Evolutionary conservation across 306 rosid species (phyloP).

Genomic region (Leucaena leucocephala): DNA sequence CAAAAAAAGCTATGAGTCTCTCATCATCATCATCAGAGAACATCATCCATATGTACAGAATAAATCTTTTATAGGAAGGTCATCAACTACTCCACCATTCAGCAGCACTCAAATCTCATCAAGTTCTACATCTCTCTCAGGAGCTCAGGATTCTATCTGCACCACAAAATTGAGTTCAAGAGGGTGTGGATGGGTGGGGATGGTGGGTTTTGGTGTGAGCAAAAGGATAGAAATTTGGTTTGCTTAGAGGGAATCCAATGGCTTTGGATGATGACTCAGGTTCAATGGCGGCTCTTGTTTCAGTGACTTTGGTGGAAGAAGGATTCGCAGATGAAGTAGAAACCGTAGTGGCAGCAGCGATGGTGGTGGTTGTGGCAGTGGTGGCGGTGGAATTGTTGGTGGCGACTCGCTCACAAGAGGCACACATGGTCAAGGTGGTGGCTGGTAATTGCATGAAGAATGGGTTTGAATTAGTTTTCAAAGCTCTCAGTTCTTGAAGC

Average conservation of each 20-base stretch:
- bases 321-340: neutral
- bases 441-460: slow-evolving; percentile 63
- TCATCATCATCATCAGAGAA: too few relatives aligned
- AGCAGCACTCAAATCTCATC: neutral
- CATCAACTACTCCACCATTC: slow-evolving; percentile 1
- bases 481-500: slow-evolving; percentile 60
- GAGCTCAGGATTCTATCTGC: neutral
- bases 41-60: slow-evolving; percentile 41
- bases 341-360: neutral
- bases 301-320: neutral
- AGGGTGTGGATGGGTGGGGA: slow-evolving; percentile 40
- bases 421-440: slow-evolving; percentile 64
- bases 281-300: neutral
- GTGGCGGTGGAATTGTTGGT: slow-evolving; percentile 32
- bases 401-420: slow-evolving; percentile 60
- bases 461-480: slow-evolving; percentile 50
- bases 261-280: slow-evolving; percentile 7
- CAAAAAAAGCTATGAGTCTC: neutral
- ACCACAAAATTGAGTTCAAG: slow-evolving; percentile 34
- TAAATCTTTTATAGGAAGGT: slow-evolving; percentile 24
- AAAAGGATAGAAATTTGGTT: slow-evolving; percentile 50
- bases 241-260: slow-evolving; percentile 38
- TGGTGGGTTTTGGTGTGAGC: slow-evolving; percentile 36
- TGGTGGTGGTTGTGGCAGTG: neutral
- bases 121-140: neutral